These are phyloP conservation scores for Umbilicus rupestris DNA, from an alignment of 164 flowering plant species.

Conservation along the genomic window DNA sequence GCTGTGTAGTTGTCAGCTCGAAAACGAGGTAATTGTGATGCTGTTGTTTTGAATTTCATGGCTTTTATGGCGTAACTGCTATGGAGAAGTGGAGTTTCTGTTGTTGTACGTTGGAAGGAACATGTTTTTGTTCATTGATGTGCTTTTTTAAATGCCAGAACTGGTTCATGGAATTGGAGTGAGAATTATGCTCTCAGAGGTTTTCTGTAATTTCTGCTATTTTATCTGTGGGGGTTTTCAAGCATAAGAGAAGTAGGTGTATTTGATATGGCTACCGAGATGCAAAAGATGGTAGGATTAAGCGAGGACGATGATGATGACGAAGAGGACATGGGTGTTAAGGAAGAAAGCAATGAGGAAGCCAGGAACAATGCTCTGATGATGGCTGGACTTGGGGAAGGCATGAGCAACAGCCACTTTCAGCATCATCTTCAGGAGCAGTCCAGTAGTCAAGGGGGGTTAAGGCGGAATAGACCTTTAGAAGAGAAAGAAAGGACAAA, in stretches of 20 bases:
- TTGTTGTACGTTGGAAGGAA: background rate
- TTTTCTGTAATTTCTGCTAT: too few relatives aligned
- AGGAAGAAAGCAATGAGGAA: slow-evolving; percentile 66
- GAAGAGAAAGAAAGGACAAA: slow-evolving; percentile 98
- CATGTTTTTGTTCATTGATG: background rate
- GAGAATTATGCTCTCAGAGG: background rate
- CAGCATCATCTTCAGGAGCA: slow-evolving; percentile 39
- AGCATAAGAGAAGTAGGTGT: background rate
- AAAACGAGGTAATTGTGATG: slow-evolving; percentile 1
- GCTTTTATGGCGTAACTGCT: background rate
- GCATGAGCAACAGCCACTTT: slow-evolving; percentile 24
- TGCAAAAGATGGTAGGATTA: slow-evolving; percentile 46
- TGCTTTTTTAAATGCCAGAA: too few relatives aligned
- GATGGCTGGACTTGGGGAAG: slow-evolving; percentile 30
- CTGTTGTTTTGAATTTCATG: background rate
- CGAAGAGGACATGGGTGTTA: slow-evolving; percentile 63
- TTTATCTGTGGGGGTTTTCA: background rate
- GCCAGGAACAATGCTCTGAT: slow-evolving; percentile 21
- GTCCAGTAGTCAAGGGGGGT: slow-evolving; percentile 33
- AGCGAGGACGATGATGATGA: slow-evolving; percentile 84
- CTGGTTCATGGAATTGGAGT: too few relatives aligned
- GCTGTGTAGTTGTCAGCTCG: background rate
- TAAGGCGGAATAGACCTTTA: slow-evolving; percentile 68
- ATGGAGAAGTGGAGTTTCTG: background rate
- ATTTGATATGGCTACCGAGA: slow-evolving; percentile 35